Evolutionary conservation across 306 rosid genomes (phyloP), one percentile per base, ranked within the genome.

Genomic region (Purshia tridentata): DNA sequence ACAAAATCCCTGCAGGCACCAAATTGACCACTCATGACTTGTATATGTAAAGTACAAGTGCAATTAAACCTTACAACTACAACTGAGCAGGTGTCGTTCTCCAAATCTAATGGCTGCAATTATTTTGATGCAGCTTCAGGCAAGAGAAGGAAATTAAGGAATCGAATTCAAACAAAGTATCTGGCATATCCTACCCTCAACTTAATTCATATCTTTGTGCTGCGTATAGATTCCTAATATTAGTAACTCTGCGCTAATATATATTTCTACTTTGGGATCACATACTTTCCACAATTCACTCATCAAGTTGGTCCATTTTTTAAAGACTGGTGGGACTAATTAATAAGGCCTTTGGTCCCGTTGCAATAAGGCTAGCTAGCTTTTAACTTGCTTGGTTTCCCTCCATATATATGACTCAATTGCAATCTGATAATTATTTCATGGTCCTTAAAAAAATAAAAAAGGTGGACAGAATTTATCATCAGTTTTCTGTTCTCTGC

Each of bases 61-160:
- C 52, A 66, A 45, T 75, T 35, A 15, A 41, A 49, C 2, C 41
- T 11, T 55, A 8, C 70, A 50, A 51, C 71, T 7, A 62, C 20
- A 45, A 44, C 45, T 56, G 19, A 52, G 41, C 23, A 11, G 51
- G 15, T 8, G 75, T 77, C 64, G 16, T 71, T 60, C 76, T 72
- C 76, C 22, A 37, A 60, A n/a, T 50, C 55, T 29, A 37, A 61
- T 39, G 20, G 15, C 29, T 7, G 11, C 51, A 23, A 41, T 50
- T 58, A 47, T 68, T 56, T 48, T 68, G 51, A 65, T 41, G 6
- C 35, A 7, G 47, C 35, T 29, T 2, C 47, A 61, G 47, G 71
- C 55, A 9, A 29, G 66, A 23, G 47, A 1, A 14, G 42, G 37
- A 11, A 69, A n/a, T n/a, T n/a, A n/a, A 54, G 6, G 22, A 60